Evolutionary conservation across 2,329 filamentous ascomycete species (phyloP).

Genomic region (Talaromyces sp.): DNA sequence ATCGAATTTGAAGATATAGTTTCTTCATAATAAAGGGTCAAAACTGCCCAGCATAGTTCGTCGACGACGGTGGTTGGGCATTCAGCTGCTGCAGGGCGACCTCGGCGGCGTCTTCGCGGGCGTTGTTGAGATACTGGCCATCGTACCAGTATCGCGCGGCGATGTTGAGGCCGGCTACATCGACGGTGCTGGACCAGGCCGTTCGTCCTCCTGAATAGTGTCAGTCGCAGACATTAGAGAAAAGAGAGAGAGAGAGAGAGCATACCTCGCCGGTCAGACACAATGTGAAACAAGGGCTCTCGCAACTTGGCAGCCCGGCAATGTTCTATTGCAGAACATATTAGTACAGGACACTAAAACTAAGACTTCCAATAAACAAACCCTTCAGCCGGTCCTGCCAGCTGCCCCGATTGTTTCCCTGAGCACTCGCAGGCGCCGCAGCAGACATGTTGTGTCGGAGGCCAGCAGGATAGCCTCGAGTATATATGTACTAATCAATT

Average conservation of each 20-base stretch:
- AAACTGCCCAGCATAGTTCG: slow-evolving; percentile 21
- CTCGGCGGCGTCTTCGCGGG: slow-evolving; percentile 87
- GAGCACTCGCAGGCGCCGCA: slow-evolving; percentile 21
- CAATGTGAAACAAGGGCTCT: slow-evolving; percentile 62
- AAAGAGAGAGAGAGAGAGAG: slow-evolving; percentile 11
- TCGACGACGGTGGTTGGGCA: slow-evolving; percentile 19
- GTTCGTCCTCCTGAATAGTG: slow-evolving; percentile 68
- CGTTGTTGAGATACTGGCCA: slow-evolving; percentile 80
- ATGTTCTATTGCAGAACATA: slow-evolving; percentile 42
- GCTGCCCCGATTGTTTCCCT: slow-evolving; percentile 23
- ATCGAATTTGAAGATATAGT: neutral
- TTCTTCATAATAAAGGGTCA: slow-evolving; percentile 8
- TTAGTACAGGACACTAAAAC: slow-evolving; percentile 1
- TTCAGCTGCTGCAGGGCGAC: slow-evolving; percentile 50
- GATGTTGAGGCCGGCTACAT: slow-evolving; percentile 61
- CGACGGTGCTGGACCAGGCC: slow-evolving; percentile 80
- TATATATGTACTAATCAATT: neutral
- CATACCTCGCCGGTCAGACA: slow-evolving; percentile 70
- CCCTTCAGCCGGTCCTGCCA: slow-evolving; percentile 59
- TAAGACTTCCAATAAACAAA: slow-evolving; percentile 20
- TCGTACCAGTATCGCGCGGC: slow-evolving; percentile 88
- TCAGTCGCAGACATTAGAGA: slow-evolving; percentile 20
- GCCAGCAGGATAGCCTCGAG: neutral
- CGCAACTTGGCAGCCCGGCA: slow-evolving; percentile 53
- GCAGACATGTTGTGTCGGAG: slow-evolving; percentile 17